Evolutionary conservation across 306 rosid genomes (phyloP), one percentile per base, ranked within the genome.

Genomic region (Hippophae gyantsensis): DNA sequence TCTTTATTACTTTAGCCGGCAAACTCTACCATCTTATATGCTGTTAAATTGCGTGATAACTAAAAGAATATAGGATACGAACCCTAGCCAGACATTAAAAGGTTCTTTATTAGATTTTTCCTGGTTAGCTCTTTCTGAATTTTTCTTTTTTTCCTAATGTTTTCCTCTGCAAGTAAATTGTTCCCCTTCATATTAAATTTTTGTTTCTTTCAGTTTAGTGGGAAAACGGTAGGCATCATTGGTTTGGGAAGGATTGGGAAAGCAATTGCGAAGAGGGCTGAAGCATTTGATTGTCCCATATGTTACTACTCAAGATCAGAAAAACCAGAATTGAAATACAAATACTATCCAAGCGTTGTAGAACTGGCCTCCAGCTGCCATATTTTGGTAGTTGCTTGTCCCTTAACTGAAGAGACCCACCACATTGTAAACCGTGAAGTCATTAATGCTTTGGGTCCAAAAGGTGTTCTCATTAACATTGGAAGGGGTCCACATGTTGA

Each of bases 401-500:
- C 96, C 1, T 84, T 87, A 43, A 83, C 85, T 0, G 64, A 74
- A 54, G 87, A 85, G 51, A 90, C 95, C 3, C 74, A 42, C 41
- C 82, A 79, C 78, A 79, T 90, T 12, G 42, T 85, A 71, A 85
- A 90, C 51, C 77, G 86, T 1, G 79, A 81, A 69, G 92, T 90
- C 64, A 61, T 90, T 2, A 46, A 87, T 13, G 95, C 95, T 1
- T 74, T 87, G 13, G 98, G 98, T 54, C 84, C 89, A 1, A 81
- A 79, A 68, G 92, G 97, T 23, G 77, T 56, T 45, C 81, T 90
- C 42, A 81, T 90, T 57, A 90, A 85, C 74, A 70, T 90, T 0
- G 96, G 92, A n/a, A 80, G 96, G 52, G 96, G 96, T n/a, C 74
- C 82, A 52, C 98, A 83, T 10, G 89, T 90, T 9, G 95, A 87